Evolutionary conservation across 805 yeast species (phyloP).

Genomic region (Debaryomyces castellii): DNA sequence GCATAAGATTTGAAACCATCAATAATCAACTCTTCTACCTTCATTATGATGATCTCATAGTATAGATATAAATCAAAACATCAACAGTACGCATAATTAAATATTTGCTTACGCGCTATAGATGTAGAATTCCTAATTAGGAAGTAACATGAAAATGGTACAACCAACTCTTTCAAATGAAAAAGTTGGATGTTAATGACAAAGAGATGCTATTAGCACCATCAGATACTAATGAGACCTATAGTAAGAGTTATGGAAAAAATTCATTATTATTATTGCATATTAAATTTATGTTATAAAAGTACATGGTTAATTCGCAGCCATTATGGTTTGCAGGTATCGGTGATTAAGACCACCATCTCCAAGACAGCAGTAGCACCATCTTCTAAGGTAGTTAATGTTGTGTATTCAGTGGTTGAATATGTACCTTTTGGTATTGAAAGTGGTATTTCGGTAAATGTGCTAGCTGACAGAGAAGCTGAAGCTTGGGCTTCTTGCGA

Average conservation of each 20-base stretch:
- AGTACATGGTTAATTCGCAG: not conserved
- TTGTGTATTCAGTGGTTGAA: constrained; percentile 17
- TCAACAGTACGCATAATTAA: not conserved
- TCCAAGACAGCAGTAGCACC: constrained; percentile 24
- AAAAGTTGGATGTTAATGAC: not conserved
- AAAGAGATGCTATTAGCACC: too few relatives aligned
- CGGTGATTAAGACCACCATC: constrained; percentile 21
- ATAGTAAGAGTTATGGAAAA: too few relatives aligned
- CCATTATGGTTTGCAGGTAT: constrained; percentile 13
- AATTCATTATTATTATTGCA: not conserved
- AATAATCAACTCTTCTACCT: constrained; percentile 91
- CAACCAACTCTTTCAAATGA: not conserved
- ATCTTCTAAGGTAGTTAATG: constrained; percentile 17
- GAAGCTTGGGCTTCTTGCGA: not conserved
- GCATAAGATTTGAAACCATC: constrained; percentile 99
- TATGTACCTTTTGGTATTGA: constrained; percentile 21
- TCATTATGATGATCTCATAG: constrained; percentile 45
- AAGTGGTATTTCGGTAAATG: constrained; percentile 8
- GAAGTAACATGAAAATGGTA: constrained; percentile 6
- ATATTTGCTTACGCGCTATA: constrained; percentile 9
- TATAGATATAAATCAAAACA: not conserved
- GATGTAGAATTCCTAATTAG: constrained; percentile 14
- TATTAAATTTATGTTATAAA: not conserved
- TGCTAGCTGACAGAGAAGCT: not conserved
- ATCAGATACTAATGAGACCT: too few relatives aligned